phyloP scores from a whole-genome alignment of 192 early-diverging fungal species.

The Geranomyces variabilis region DNA sequence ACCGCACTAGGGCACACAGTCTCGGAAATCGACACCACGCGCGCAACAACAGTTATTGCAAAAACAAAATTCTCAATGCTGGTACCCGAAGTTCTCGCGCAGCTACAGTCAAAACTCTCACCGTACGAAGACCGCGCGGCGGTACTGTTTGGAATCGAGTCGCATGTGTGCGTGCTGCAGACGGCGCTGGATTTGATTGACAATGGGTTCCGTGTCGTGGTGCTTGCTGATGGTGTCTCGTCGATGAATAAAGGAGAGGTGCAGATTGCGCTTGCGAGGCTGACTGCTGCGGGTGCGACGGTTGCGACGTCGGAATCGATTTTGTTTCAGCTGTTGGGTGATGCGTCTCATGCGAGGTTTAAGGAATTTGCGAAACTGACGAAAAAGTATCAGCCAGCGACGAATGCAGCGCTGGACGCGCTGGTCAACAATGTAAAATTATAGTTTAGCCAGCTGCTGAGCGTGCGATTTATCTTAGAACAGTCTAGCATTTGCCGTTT shows the following conservation, averaged over 20 bases:
- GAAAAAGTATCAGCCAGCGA: slow-evolving; percentile 78
- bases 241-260: slow-evolving; percentile 84
- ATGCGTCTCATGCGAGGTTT: slow-evolving; percentile 81
- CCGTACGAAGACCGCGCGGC: slow-evolving; percentile 53
- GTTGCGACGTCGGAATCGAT: slow-evolving; percentile 54
- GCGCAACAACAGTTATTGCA: slow-evolving; percentile 58
- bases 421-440: slow-evolving; percentile 30
- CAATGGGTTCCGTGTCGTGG: slow-evolving; percentile 76
- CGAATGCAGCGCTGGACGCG: slow-evolving; percentile 42
- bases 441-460: no score
- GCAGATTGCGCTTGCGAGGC: slow-evolving; percentile 68
- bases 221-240: slow-evolving; percentile 92
- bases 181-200: slow-evolving; percentile 89
- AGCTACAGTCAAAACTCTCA: slow-evolving; percentile 51
- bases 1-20: slow-evolving; percentile 79
- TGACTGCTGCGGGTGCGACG: slow-evolving; percentile 41
- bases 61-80: slow-evolving; percentile 95
- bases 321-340: slow-evolving; percentile 59
- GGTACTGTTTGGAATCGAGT: slow-evolving; percentile 91
- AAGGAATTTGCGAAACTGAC: slow-evolving; percentile 76
- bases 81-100: slow-evolving; percentile 59
- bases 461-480: no score
- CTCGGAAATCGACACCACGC: slow-evolving; percentile 71
- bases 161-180: slow-evolving; percentile 95
- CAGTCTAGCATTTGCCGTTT: no score